phyloP scores from a whole-genome alignment of 768 basidiomycete genomes.

The Collybia nuda region DNA sequence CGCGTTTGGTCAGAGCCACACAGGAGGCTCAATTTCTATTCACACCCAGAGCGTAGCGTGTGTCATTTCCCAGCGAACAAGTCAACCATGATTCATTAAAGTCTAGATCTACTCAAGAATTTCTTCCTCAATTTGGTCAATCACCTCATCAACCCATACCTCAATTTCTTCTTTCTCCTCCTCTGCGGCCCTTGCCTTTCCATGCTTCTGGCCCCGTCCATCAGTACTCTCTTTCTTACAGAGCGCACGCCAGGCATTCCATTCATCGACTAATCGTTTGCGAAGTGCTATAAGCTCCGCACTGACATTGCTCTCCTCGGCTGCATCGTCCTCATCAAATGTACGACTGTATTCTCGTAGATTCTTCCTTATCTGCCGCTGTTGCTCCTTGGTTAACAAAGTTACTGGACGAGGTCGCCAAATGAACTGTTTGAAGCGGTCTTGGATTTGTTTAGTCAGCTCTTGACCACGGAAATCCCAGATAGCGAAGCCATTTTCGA shows the following conservation, averaged over 20 bases:
- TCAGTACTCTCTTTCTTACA: conserved; percentile 34
- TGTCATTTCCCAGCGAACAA: conserved; percentile 13
- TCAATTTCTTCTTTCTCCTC: conserved; percentile 86
- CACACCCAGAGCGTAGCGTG: conserved; percentile 10
- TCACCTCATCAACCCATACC: conserved; percentile 91
- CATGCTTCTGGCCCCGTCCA: conserved; percentile 8
- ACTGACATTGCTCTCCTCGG: conserved; percentile 91
- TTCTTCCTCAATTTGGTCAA: conserved; percentile 89
- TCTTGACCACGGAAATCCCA: conserved; percentile 99
- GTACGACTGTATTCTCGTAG: conserved; percentile 86
- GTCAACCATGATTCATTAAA: too few species aligned
- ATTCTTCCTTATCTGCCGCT: conserved; percentile 83
- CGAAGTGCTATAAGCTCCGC: conserved; percentile 90
- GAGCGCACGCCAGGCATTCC: conserved; percentile 93
- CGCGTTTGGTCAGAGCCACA: conserved; percentile 14
- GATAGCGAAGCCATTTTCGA: conserved; percentile 94
- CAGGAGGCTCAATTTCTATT: conserved; percentile 2
- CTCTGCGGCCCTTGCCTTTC: conserved; percentile 19
- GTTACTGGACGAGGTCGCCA: conserved; percentile 97
- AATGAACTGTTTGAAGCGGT: conserved; percentile 98
- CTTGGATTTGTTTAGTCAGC: conserved; percentile 82
- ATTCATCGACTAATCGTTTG: conserved; percentile 93
- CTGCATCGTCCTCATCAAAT: conserved; percentile 97
- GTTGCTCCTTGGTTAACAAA: conserved; percentile 83
- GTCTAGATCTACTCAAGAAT: conserved; percentile 44